These are phyloP conservation scores for Phytophthora sansomeana DNA, from an alignment of 352 stramenopile genomes.

Conservation along the genomic window DNA sequence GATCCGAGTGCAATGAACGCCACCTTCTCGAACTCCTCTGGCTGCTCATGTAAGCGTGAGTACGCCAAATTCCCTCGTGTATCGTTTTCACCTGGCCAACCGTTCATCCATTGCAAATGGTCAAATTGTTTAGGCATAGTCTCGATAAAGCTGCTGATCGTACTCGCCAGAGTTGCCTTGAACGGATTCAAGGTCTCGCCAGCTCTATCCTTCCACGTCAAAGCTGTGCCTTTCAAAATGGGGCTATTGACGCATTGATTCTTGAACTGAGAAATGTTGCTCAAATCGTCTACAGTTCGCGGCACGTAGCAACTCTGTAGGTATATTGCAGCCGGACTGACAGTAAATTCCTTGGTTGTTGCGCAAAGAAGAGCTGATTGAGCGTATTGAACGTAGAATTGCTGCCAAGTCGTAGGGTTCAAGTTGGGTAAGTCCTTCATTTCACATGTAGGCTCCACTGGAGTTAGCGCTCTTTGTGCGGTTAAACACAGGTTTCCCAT, in stretches of 20 bases:
- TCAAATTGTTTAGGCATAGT: slow-evolving; percentile 23
- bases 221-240: slow-evolving; percentile 22
- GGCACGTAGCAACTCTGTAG: no score
- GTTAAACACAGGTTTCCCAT: slow-evolving; percentile 44
- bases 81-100: slow-evolving; percentile 37
- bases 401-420: slow-evolving; percentile 27
- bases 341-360: no score
- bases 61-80: slow-evolving; percentile 60
- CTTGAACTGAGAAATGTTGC: no score
- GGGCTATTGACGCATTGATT: no score
- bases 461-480: slow-evolving; percentile 46
- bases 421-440: slow-evolving; percentile 12
- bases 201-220: slow-evolving; percentile 39
- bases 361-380: no score
- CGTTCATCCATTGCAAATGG: slow-evolving; percentile 52
- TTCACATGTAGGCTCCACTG: neutral
- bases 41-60: slow-evolving; percentile 30
- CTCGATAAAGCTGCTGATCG: slow-evolving; percentile 46
- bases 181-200: slow-evolving; percentile 51
- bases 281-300: no score
- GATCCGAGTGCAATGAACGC: slow-evolving; percentile 45
- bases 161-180: slow-evolving; percentile 20
- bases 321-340: no score
- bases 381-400: slow-evolving; percentile 27
- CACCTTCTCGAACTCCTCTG: slow-evolving; percentile 31